phyloP scores from a whole-genome alignment of 768 basidiomycete species.

The Daedalea quercina region DNA sequence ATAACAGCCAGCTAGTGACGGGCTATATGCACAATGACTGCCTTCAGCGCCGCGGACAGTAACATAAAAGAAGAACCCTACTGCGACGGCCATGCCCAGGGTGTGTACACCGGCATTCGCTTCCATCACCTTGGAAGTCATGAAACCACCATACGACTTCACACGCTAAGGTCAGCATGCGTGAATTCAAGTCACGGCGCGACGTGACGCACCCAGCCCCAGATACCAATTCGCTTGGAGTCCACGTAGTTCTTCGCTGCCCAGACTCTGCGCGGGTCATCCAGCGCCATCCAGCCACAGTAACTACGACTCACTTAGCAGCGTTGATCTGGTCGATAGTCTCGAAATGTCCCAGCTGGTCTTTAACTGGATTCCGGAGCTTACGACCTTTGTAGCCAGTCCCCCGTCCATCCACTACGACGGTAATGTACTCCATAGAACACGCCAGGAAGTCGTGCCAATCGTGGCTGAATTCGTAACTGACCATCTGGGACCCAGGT shows the following conservation, averaged over 20 bases:
- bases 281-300: background rate
- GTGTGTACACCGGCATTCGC: conserved; percentile 85
- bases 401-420: conserved; percentile 88
- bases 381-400: conserved; percentile 87
- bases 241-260: conserved; percentile 87
- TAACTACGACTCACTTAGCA: conserved; percentile 54
- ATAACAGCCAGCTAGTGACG: conserved; percentile 81
- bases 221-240: conserved; percentile 81
- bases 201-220: conserved; percentile 77
- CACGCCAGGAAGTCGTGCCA: conserved; percentile 89
- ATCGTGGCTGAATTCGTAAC: conserved; percentile 58
- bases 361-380: conserved; percentile 82
- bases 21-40: no score
- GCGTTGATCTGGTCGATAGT: conserved; percentile 85
- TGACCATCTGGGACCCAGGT: conserved; percentile 76
- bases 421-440: conserved; percentile 75
- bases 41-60: no score
- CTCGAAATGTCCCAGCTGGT: conserved; percentile 86
- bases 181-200: background rate
- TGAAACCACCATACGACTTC: conserved; percentile 94
- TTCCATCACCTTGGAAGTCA: conserved; percentile 91
- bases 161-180: background rate
- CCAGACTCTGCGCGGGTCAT: conserved; percentile 51
- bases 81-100: conserved; percentile 86
- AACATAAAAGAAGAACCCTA: conserved; percentile 33